Conservation (phyloP, 2,329 filamentous ascomycete genomes). For the Fusarium sp. region DNA sequence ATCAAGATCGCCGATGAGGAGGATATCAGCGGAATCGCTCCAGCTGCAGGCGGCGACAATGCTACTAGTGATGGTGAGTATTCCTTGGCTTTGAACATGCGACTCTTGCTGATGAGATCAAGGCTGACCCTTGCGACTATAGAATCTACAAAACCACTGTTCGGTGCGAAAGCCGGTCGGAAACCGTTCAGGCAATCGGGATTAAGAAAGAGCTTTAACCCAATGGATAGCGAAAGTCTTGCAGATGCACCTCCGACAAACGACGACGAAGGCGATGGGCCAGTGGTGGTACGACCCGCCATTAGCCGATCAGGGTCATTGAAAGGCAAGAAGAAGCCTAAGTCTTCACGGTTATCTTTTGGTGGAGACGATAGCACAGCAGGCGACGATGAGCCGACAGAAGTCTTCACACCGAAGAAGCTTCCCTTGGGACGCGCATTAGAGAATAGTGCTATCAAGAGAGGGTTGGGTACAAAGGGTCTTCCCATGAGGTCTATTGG, state of each 20-base stretch:
- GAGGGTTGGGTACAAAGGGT: slow-evolving; percentile 60
- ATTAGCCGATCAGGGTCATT: slow-evolving; percentile 61
- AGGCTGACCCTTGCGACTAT: slow-evolving; percentile 51
- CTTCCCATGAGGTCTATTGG: slow-evolving; percentile 70
- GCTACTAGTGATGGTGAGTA: slow-evolving; percentile 56
- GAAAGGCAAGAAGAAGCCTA: slow-evolving; percentile 74
- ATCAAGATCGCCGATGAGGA: slow-evolving; percentile 79
- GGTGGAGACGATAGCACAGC: slow-evolving; percentile 68
- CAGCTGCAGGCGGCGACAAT: slow-evolving; percentile 43
- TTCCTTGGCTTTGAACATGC: slow-evolving; percentile 25
- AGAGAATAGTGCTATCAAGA: slow-evolving; percentile 74
- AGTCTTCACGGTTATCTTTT: slow-evolving; percentile 79
- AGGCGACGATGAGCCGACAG: slow-evolving; percentile 62
- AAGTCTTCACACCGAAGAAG: slow-evolving; percentile 74
- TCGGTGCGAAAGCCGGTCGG: slow-evolving; percentile 59
- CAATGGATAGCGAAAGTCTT: slow-evolving; percentile 55
- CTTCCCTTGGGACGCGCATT: slow-evolving; percentile 73
- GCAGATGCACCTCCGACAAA: slow-evolving; percentile 48
- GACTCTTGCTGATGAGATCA: slow-evolving; percentile 52
- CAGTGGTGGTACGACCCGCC: slow-evolving; percentile 63
- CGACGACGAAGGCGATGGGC: slow-evolving; percentile 60
- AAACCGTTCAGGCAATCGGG: slow-evolving; percentile 70
- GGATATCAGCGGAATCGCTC: slow-evolving; percentile 52
- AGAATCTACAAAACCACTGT: slow-evolving; percentile 55
- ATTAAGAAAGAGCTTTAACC: slow-evolving; percentile 67